Evolutionary conservation across 2,329 filamentous ascomycete species (phyloP).

Genomic region (Stachybotrys elegans): DNA sequence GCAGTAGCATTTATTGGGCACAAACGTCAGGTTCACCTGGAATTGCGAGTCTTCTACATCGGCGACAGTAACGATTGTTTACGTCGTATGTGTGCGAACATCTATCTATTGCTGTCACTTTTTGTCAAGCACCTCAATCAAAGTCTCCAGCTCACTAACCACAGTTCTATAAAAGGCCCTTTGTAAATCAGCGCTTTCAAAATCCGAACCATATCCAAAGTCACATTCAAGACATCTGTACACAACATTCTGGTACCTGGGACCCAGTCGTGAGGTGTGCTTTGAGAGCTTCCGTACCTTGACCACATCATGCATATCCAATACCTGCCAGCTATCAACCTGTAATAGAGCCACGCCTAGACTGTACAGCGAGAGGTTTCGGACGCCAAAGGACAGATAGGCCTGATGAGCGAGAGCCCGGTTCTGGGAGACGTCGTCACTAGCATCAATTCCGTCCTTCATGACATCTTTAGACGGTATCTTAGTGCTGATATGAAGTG

Average conservation of each 20-base stretch:
- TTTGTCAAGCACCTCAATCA: not conserved
- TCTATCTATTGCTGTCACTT: too few relatives aligned
- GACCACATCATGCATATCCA: slow-evolving; percentile 1
- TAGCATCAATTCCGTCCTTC: too few relatives aligned
- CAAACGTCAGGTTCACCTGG: too few relatives aligned
- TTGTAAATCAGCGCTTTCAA: not conserved
- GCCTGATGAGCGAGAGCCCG: not conserved
- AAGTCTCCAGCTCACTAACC: not conserved
- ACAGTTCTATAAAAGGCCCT: not conserved
- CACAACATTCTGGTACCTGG: not conserved
- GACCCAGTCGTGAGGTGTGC: not conserved
- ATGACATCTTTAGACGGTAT: not conserved
- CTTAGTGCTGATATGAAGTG: not conserved
- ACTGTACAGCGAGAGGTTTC: not conserved
- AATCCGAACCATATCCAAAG: slow-evolving; percentile 1
- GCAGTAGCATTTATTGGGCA: too few relatives aligned
- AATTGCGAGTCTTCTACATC: too few relatives aligned
- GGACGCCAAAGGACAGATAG: not conserved
- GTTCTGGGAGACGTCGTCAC: too few relatives aligned
- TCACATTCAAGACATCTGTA: not conserved
- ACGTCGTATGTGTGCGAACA: too few relatives aligned
- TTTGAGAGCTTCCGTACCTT: not conserved
- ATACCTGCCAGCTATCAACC: not conserved
- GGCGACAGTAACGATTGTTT: too few relatives aligned
- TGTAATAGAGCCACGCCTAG: slow-evolving; percentile 1